Percentiles rank a stretch among this genome's conserved stretches.
Conservation (phyloP, 140 eudicot genomes). For the Ambrosia hybrid region DNA sequence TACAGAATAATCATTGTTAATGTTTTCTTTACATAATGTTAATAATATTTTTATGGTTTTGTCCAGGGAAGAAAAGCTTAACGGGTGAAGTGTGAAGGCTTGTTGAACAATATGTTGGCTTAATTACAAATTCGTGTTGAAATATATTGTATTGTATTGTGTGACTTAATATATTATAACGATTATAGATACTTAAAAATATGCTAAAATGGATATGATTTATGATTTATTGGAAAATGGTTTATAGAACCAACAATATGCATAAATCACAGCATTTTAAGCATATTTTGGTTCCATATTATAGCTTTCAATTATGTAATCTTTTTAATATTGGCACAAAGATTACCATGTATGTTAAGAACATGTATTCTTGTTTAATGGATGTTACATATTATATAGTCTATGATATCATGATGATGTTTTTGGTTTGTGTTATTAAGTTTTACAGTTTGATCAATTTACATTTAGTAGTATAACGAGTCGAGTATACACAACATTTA, state of each 20-base stretch:
- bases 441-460: not conserved
- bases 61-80: conserved; percentile 24
- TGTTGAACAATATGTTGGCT: conserved; percentile 11
- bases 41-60: not conserved
- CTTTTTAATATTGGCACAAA: conserved; percentile 1
- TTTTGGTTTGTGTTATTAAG: not conserved
- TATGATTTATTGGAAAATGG: conserved; percentile 17
- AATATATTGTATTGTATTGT: conserved; percentile 10
- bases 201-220: conserved; percentile 26
- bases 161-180: not conserved
- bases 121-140: conserved; percentile 5
- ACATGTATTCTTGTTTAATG: not conserved
- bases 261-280: conserved; percentile 30
- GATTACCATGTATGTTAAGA: conserved; percentile 18
- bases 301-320: conserved; percentile 6
- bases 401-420: not conserved
- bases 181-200: not conserved
- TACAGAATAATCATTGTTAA: not conserved
- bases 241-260: conserved; percentile 9
- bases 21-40: not conserved
- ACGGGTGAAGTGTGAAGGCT: conserved; percentile 14
- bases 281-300: conserved; percentile 14
- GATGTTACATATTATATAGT: not conserved
- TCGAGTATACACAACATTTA: not conserved
- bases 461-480: not conserved